A percentile compares a stretch with the other conserved stretches of the same genome.
phyloP scores from a whole-genome alignment of 768 basidiomycete species.

The Mycena epipterygia region DNA sequence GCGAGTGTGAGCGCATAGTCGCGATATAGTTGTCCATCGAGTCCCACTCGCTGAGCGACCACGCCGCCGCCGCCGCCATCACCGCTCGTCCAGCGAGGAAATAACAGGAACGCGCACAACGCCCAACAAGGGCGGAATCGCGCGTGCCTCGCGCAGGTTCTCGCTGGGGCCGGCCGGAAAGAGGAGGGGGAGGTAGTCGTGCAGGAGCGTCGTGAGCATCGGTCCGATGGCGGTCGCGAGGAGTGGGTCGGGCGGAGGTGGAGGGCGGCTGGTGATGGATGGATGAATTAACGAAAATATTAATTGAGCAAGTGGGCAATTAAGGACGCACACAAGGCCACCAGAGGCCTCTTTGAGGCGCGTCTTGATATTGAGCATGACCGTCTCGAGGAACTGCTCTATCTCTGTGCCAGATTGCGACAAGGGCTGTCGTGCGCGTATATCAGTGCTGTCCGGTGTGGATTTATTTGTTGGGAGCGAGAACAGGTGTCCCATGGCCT shows the following conservation, averaged over 20 bases:
- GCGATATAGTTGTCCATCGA: conserved; percentile 97
- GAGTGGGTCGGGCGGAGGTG: conserved; percentile 93
- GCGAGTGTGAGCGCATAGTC: conserved; percentile 93
- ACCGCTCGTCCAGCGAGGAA: conserved; percentile 76
- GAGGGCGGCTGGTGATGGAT: conserved; percentile 40
- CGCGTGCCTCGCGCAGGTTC: conserved; percentile 84
- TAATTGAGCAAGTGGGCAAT: background rate
- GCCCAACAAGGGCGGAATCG: conserved; percentile 91
- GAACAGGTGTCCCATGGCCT: conserved; percentile 93
- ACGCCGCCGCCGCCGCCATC: conserved; percentile 98
- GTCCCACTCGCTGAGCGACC: conserved; percentile 98
- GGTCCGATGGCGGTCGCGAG: conserved; percentile 97
- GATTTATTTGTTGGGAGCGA: too few species aligned
- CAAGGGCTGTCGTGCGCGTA: conserved; percentile 77
- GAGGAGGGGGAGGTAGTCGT: conserved; percentile 97
- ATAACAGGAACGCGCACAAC: conserved; percentile 81
- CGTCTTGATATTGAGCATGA: conserved; percentile 89
- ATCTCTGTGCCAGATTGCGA: conserved; percentile 97
- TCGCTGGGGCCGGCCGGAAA: conserved; percentile 90
- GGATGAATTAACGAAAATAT: background rate
- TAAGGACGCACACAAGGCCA: background rate
- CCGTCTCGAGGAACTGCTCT: conserved; percentile 95
- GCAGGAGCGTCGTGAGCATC: conserved; percentile 93
- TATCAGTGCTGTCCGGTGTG: too few species aligned
- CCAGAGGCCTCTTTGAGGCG: conserved; percentile 23